Percentiles rank a stretch among this genome's conserved stretches.
phyloP scores from a whole-genome alignment of 2,329 filamentous ascomycete species.

The Neocatenulostroma microsporum region DNA sequence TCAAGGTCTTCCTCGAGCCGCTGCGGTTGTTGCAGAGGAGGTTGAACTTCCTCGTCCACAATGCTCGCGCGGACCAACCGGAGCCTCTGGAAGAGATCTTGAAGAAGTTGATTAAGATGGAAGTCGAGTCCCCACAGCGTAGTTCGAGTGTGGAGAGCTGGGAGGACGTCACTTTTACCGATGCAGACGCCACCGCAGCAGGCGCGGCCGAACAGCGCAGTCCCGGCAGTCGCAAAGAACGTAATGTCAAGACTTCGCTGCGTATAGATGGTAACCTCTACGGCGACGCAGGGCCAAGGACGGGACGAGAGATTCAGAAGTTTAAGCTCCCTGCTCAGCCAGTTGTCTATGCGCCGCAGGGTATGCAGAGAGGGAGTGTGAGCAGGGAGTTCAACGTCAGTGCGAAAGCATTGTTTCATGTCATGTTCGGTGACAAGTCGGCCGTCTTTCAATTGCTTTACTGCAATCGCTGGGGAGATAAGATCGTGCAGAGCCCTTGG shows the following conservation, averaged over 20 bases:
- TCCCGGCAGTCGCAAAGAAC: slow-evolving; percentile 31
- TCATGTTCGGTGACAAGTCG: slow-evolving; percentile 93
- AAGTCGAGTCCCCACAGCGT: slow-evolving; percentile 50
- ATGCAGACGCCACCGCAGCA: slow-evolving; percentile 32
- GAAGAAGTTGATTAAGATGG: slow-evolving; percentile 65
- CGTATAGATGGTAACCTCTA: slow-evolving; percentile 57
- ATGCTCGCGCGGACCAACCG: slow-evolving; percentile 64
- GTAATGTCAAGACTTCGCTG: slow-evolving; percentile 50
- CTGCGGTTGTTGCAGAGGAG: slow-evolving; percentile 72
- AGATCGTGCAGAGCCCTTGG: slow-evolving; percentile 85
- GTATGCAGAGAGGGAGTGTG: slow-evolving; percentile 66
- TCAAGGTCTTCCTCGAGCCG: slow-evolving; percentile 91
- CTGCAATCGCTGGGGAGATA: slow-evolving; percentile 67
- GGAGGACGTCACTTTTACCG: slow-evolving; percentile 64
- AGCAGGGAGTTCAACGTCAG: slow-evolving; percentile 84
- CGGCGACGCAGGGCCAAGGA: slow-evolving; percentile 22
- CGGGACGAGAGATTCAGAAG: slow-evolving; percentile 51
- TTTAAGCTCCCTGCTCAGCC: slow-evolving; percentile 75
- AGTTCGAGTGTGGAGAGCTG: slow-evolving; percentile 80
- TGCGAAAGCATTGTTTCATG: slow-evolving; percentile 89
- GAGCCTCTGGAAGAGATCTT: slow-evolving; percentile 63
- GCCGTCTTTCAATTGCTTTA: slow-evolving; percentile 89
- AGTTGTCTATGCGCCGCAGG: slow-evolving; percentile 74
- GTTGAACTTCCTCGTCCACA: slow-evolving; percentile 76
- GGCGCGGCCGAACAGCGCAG: slow-evolving; percentile 33